phyloP scores from a whole-genome alignment of 768 basidiomycete genomes.

The Lentinula sp. region DNA sequence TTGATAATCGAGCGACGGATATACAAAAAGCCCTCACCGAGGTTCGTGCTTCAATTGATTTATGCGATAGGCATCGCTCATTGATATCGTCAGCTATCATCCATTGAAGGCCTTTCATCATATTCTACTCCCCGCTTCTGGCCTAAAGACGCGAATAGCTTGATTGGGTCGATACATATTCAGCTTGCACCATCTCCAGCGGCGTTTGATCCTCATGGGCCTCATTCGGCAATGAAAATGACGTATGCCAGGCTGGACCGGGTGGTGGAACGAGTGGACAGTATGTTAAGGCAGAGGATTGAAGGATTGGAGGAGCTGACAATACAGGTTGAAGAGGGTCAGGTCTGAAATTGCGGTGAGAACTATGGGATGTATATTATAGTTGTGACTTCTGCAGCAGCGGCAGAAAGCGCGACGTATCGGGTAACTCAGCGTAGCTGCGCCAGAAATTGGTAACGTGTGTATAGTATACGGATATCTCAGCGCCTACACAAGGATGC shows the following conservation, averaged over 20 bases:
- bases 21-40: constrained; percentile 59
- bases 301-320: constrained; percentile 83
- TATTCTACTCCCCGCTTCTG: constrained; percentile 86
- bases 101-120: constrained; percentile 74
- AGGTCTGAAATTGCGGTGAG: background rate
- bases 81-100: constrained; percentile 45
- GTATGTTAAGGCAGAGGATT: constrained; percentile 64
- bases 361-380: background rate
- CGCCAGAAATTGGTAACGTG: too few species aligned
- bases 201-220: constrained; percentile 47
- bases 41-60: constrained; percentile 30
- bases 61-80: background rate
- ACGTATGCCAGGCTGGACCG: constrained; percentile 62
- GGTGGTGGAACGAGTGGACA: constrained; percentile 72
- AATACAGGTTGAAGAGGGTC: constrained; percentile 68
- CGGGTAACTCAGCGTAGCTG: too few species aligned
- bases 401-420: too few species aligned
- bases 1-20: constrained; percentile 52
- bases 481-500: too few species aligned
- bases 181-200: constrained; percentile 67
- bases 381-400: background rate
- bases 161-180: constrained; percentile 91
- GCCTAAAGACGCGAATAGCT: constrained; percentile 84
- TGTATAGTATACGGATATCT: too few species aligned
- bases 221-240: constrained; percentile 38